Base-by-base conservation (phyloP, 202 grass and related monocot genomes). In the Zoysia matrella region DNA sequence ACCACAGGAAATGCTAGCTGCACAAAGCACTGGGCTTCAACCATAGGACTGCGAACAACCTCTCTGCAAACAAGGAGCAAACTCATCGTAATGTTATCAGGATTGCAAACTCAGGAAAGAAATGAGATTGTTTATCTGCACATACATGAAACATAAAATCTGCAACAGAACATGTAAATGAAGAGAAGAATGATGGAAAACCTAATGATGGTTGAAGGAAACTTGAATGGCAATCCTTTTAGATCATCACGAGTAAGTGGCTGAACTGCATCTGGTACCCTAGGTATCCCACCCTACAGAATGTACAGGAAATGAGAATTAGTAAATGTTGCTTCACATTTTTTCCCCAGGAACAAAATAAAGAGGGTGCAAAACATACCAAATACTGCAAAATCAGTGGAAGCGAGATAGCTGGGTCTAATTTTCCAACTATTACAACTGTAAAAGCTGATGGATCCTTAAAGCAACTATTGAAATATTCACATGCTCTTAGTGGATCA, bases 11-110 rank as follows among this genome's bases (percentile, higher is more conserved):
- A 99, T 60, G 90, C 91, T 71, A 99, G 79, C 81, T 99, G 96
- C 56, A 99, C 96, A 52, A 92, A 99, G 85, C 96, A 99, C 52
- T 99, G 96, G 73, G 96, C 96, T 87, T 99, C 96, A 83, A 98
- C 96, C 96, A 99, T 99, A 90, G 96, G 91, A 64, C 96, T 95
- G 75, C 75, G 81, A 11, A 99, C 96, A 90, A 95, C 78, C 86
- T 99, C 96, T 84, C 96, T 99, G 89, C 81, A 87, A 83, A 79
- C 47, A 83, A 69, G 48, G 54, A 46, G 54, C 15, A 80, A 41
- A 83, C 7, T 73, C 64, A 70, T 40, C 48, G 50, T 76, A 75
- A 58, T 61, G 67, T 53, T 84, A 76, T 45, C 15, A 18, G 60
- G 44, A 71, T 70, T 60, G 56, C 46, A 73, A 88, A 73, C 22